Evolutionary conservation across 176 grass and related monocot genomes (phyloP), one percentile per base, ranked within the genome.

Genomic region (Carex scoparia): DNA sequence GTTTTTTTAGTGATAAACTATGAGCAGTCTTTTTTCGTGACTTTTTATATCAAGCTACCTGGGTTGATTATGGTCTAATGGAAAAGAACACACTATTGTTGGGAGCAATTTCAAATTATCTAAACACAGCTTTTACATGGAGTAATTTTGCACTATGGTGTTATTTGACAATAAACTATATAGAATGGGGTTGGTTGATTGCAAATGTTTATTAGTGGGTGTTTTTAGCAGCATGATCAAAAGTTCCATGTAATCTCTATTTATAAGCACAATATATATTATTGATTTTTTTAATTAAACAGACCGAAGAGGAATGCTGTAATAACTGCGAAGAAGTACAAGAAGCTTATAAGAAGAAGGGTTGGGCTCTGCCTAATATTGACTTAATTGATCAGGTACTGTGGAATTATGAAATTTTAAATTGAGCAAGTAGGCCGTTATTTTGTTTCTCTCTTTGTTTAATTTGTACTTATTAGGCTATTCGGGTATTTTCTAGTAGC

Each of bases 281-380:
- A 42, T 63, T 81, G 76, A 69, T 81, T 27, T 35, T 18, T 87
- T 80, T 49, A 80, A 46, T 55, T 90, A 44, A 55, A 64, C 88
- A 99, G 96, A 95, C 88, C 2, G 93, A 99, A 81, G 96, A 99
- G 69, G 91, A 92, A 80, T 99, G 96, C 79, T 99, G 96, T 86
- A 99, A 99, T 92, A 94, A 89, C 27, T 99, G 96, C 56, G 96
- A 95, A 91, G 93, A 99, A 92, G 93, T 99, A 55, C 90, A 89
- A 76, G 96, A 95, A 56, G 96, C 93, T 88, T 99, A 99, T 88
- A 90, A 71, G 86, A 95, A 95, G 87, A 99, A 94, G 92, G 93
- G 90, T 64, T 99, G 96, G 96, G 96, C 88, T 53, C 85, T 99
- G 60, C 86, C 96, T 81, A 95, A 95, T 70, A 64, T 81, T 67